phyloP scores from a whole-genome alignment of 148 eudicot genomes.

The Silene uniflora region DNA sequence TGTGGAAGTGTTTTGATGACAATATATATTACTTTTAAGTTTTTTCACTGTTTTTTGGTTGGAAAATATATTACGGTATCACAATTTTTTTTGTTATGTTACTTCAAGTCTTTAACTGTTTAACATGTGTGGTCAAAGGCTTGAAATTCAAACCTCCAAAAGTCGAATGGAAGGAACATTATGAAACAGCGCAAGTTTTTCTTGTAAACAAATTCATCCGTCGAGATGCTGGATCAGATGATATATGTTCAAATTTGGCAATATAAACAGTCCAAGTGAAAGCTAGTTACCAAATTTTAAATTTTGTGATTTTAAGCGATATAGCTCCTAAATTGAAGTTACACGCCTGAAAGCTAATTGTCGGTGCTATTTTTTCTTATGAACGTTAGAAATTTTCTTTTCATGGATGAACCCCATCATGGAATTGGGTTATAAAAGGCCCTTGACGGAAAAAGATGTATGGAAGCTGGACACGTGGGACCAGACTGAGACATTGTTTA shows the following conservation, averaged over 20 bases:
- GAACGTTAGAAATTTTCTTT: conserved; percentile 54
- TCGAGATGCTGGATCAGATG: neutral
- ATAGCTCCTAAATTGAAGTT: neutral
- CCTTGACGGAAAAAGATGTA: conserved; percentile 91
- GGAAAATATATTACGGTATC: too few species aligned
- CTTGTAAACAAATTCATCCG: neutral
- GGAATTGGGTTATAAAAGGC: conserved; percentile 79
- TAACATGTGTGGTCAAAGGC: too few species aligned
- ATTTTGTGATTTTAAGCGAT: neutral
- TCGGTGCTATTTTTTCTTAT: conserved; percentile 18
- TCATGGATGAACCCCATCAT: conserved; percentile 85
- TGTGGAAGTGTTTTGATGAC: too few species aligned
- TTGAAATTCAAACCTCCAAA: too few species aligned
- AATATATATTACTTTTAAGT: too few species aligned
- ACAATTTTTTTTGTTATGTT: too few species aligned
- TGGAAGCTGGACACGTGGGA: conserved; percentile 99
- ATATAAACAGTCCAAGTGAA: neutral
- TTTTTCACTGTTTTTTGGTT: too few species aligned
- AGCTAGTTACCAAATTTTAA: neutral
- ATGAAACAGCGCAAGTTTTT: too few species aligned
- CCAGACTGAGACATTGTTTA: conserved; percentile 73
- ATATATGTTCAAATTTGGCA: neutral
- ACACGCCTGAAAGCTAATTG: conserved; percentile 4
- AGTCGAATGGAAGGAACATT: too few species aligned
- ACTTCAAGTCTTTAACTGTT: too few species aligned